Evolutionary conservation across 164 flowering plant species (phyloP).

Genomic region (Warburgia ugandensis): DNA sequence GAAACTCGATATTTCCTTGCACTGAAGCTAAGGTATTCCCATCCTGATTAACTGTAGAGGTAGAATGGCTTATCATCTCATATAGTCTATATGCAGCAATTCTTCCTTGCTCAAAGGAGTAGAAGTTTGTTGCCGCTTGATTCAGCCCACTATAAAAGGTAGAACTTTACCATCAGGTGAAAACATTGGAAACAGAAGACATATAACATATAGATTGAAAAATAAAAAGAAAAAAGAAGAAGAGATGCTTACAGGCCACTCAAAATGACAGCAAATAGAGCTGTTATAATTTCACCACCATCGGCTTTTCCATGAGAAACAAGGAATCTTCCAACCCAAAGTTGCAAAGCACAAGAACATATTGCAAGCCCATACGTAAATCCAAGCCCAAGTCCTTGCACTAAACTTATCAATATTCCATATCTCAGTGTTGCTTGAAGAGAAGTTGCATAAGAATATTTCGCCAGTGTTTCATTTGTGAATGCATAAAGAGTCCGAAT

Average conservation of each 20-base stretch:
- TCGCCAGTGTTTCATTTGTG: conserved; percentile 93
- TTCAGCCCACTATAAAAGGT: conserved; percentile 64
- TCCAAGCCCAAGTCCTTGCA: conserved; percentile 99
- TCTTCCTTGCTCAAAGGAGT: conserved; percentile 97
- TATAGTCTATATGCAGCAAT: conserved; percentile 95
- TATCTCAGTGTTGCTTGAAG: conserved; percentile 95
- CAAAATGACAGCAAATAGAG: conserved; percentile 85
- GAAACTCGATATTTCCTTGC: conserved; percentile 93
- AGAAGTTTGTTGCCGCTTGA: conserved; percentile 98
- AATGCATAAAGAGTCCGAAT: conserved; percentile 87
- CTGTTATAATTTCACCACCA: conserved; percentile 87
- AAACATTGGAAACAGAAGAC: neutral
- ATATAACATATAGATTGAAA: neutral
- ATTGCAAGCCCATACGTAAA: conserved; percentile 99
- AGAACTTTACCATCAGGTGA: conserved; percentile 4
- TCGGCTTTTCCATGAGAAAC: conserved; percentile 53
- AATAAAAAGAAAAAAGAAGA: conserved; percentile 6
- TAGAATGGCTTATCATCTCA: conserved; percentile 97
- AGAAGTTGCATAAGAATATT: conserved; percentile 96
- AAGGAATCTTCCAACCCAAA: conserved; percentile 91
- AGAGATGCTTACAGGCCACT: conserved; percentile 87
- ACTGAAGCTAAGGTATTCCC: conserved; percentile 54
- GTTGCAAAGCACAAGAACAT: conserved; percentile 97
- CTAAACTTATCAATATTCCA: conserved; percentile 95
- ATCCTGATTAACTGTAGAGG: conserved; percentile 65